phyloP scores from a whole-genome alignment of 176 grass and related monocot species.

The Oryza glaberrima region DNA sequence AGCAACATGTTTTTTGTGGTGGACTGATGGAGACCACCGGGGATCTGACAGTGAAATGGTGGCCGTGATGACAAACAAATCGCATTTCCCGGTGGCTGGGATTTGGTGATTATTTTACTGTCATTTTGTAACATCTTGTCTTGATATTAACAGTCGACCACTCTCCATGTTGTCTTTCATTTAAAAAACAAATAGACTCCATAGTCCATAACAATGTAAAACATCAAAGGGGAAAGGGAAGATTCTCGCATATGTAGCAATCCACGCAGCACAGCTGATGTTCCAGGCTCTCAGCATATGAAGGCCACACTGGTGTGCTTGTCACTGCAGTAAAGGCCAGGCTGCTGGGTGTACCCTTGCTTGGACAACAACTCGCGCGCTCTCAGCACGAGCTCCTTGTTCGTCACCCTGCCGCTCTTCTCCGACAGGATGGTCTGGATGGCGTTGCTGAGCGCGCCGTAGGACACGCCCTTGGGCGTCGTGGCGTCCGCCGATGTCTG shows the following conservation, averaged over 20 bases:
- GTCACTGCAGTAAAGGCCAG: slow-evolving; percentile 88
- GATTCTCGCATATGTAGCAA: not conserved
- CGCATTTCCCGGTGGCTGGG: too few species aligned
- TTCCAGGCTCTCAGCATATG: slow-evolving; percentile 56
- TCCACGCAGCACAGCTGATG: not conserved
- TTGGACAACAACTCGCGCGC: slow-evolving; percentile 57
- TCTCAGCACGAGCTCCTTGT: slow-evolving; percentile 62
- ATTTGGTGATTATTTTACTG: too few species aligned
- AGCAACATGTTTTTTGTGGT: not conserved
- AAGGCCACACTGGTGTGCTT: slow-evolving; percentile 55
- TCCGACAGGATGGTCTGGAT: slow-evolving; percentile 69
- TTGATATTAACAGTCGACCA: not conserved
- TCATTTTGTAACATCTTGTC: too few species aligned
- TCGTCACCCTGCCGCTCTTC: slow-evolving; percentile 44
- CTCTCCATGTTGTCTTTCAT: not conserved
- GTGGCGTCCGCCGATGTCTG: slow-evolving; percentile 86
- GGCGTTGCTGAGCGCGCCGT: slow-evolving; percentile 86
- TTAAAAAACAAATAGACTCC: not conserved
- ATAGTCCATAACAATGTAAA: not conserved
- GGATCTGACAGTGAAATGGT: not conserved
- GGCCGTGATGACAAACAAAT: too few species aligned
- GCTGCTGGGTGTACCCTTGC: slow-evolving; percentile 67
- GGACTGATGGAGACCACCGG: not conserved
- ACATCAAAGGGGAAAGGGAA: not conserved
- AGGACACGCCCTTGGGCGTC: slow-evolving; percentile 54